Evolutionary conservation across 495 filamentous ascomycete species (phyloP), one percentile per base, ranked within the genome.

Genomic region (Xylaria castorea): DNA sequence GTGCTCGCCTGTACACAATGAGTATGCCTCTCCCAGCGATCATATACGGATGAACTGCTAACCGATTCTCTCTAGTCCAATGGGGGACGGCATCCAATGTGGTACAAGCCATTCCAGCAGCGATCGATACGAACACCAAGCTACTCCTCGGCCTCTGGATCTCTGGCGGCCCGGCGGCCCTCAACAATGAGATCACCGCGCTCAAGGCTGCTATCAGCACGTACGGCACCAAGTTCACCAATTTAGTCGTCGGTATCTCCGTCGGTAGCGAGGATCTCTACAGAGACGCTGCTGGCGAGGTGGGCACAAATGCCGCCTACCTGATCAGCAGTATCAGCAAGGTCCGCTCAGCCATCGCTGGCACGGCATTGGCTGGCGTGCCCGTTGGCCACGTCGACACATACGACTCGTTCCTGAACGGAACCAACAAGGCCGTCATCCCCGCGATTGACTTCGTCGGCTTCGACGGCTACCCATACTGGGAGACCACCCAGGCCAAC

Each of bases 251-350:
- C 67, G 93, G 92, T 82, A 92, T 95, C 82, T 93, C 93, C 22
- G 92, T 96, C 74, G 93, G 93, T 70, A 92, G 89, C 77, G 93
- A 96, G 85, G 91, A 94, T 81, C 87, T 96, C 3, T 96, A 96
- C 87, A 89, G 93, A 40, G 86, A 87, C 79, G 90, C 87, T 1
- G 85, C 83, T 57, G 85, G 84, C 22, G 89, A 89, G 57, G 72
- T 84, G 69, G 91, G 92, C 74, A 78, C 88, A 44, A 80, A 84
- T 22, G 86, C 91, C 30, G 80, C 84, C 46, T 84, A 81, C 27
- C 81, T 93, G 61, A 84, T 87, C 77, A 77, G 81, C 68, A 91
- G 88, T 82, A 92, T 94, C 82, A 79, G 84, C 60, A 80, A 90
- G 78, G 86, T 90, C 71, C 84, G 87, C 60, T 75, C 75, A 20